Base-by-base conservation (phyloP, 1,139 yeast species). In the Blastobotrys proliferans region DNA sequence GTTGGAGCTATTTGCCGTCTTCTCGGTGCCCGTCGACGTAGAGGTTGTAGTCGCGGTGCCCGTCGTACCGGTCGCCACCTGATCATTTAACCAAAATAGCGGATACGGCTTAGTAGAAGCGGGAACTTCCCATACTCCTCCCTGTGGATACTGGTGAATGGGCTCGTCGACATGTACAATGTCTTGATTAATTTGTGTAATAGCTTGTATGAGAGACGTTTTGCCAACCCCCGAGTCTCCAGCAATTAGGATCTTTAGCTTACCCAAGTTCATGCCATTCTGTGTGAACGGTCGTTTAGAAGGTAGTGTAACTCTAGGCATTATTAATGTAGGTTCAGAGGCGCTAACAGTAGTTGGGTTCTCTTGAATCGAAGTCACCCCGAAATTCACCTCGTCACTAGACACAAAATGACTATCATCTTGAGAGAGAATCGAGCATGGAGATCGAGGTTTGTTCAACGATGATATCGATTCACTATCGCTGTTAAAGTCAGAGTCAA, bases 191-290 rank as follows among this genome's bases (percentile, higher is more conserved):
- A 49, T 38, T 17, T 45, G 48, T 10, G 55, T 46, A 22, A 59
- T 45, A 11, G 62, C 56, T 18, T 49, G 49, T 28, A 59, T 51
- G 11, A 59, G 53, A n/a, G 46, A 35, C 9, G 59, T 46, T 40
- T 59, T 59, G 26, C 62, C 63, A 5, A 54, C 49, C 13, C 55
- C 54, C 1, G 55, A 41, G 31, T 53, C 56, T 8, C 62, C 62
- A 1, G 57, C 58, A 8, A 58, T 47, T 20, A 58, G 44, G 4
- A 57, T 37, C 38, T 57, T 54, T 26, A 57, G 50, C 44, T 57
- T 58, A 25, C 62, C 62, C 21, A 58, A 48, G 11, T 46, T 46
- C 35, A 57, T 43, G 1, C 62, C 62, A 14, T 41, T 44, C 13
- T 45, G 40, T 1, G 61, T 58, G 37, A 56, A 58, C 9, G 56